Evolutionary conservation across 345 rosid genomes (phyloP), one percentile per base, ranked within the genome.

Genomic region (Brassica juncea): DNA sequence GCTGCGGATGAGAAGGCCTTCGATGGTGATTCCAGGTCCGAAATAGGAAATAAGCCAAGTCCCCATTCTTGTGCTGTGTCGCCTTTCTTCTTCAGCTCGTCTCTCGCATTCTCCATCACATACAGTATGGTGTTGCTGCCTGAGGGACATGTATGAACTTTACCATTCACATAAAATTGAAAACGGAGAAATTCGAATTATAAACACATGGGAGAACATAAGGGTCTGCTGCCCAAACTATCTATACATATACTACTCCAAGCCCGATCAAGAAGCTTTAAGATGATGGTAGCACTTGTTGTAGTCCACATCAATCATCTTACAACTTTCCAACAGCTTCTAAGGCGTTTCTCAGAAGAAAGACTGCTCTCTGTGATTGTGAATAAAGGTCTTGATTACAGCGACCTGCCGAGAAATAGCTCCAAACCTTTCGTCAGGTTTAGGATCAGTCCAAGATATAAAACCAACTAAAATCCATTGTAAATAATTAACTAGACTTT

Each of bases 101-200:
- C 91, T 80, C 91, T 89, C 91, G 91, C 86, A n/a, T 95, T 84
- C 73, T 91, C 99, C 77, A 93, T 86, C 59, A 95, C 99, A 73
- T 93, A 95, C 57, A 95, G 83, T 23, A 93, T 77, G 5, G 98
- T 90, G 70, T 91, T 95, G 87, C 94, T 92, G 81, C 97, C 92
- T 42, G 49, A 42, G 49, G 49, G 49, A 10, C 57, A 83, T 95
- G 70, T 94, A 84, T 68, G 85, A 80, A 42, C 49, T 42, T 42
- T 42, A 42, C 49, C 49, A 42, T 42, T 42, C 49, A 42, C 49
- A 42, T 14, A 9, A 42, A 42, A 10, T 42, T 42, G 49, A 42
- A 37, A 42, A 42, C 14, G 49, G 14, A 42, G 14, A 42, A 42
- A 42, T 42, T 2, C 42, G 14, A 42, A 42, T 10, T 42, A 4